A percentile compares a stretch with the other conserved stretches of the same genome.
These are phyloP conservation scores for Debaryomyces coudertii DNA, from an alignment of 1,139 yeast genomes.

Conservation along the genomic window DNA sequence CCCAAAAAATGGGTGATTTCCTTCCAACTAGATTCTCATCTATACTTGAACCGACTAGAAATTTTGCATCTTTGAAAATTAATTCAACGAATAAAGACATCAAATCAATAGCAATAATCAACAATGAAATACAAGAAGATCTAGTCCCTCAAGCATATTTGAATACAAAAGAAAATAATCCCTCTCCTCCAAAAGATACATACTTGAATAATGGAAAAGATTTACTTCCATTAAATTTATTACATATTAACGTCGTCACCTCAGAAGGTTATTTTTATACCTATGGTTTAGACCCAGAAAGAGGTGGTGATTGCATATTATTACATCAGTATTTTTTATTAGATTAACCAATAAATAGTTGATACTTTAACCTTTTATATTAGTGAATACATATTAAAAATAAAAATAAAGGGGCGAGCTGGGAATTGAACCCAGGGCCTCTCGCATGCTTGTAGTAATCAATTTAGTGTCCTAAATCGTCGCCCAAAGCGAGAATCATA, in stretches of 20 bases:
- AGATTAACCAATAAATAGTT: constrained; percentile 18
- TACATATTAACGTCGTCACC: constrained; percentile 79
- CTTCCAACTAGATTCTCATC: constrained; percentile 84
- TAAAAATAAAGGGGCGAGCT: constrained; percentile 21
- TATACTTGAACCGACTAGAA: constrained; percentile 87
- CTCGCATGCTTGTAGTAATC: constrained; percentile 20
- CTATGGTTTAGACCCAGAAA: constrained; percentile 81
- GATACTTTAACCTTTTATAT: not conserved
- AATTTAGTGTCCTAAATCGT: constrained; percentile 13
- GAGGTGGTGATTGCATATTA: constrained; percentile 92
- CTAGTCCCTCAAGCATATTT: constrained; percentile 40
- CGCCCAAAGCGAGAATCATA: constrained; percentile 24
- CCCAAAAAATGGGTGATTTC: constrained; percentile 85
- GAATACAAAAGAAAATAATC: constrained; percentile 20
- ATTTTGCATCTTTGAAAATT: constrained; percentile 88
- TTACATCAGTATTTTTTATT: constrained; percentile 65
- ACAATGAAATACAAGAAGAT: constrained; percentile 44
- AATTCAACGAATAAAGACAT: constrained; percentile 65
- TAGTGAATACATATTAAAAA: constrained; percentile 16
- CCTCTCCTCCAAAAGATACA: constrained; percentile 15
- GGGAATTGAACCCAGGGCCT: constrained; percentile 25
- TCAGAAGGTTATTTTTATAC: constrained; percentile 86
- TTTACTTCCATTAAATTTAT: constrained; percentile 48
- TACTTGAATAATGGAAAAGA: constrained; percentile 28
- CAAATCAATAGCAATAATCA: constrained; percentile 64